These are phyloP conservation scores for Fusarium nodosum DNA, from an alignment of 2,329 filamentous ascomycete species.

Conservation along the genomic window DNA sequence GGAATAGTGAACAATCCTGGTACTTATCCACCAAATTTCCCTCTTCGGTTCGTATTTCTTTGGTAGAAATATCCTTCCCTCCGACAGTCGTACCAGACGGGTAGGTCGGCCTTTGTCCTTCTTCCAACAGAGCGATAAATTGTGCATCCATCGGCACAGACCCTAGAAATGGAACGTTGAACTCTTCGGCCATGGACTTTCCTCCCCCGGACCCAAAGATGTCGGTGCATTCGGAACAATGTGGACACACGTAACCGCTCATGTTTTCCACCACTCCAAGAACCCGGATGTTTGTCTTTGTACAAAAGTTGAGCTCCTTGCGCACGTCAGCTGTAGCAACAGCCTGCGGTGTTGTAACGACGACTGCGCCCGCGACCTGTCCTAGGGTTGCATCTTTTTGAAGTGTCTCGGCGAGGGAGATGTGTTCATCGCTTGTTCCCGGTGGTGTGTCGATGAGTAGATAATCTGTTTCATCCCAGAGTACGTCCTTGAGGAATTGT, in stretches of 20 bases:
- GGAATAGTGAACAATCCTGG: conserved; percentile 75
- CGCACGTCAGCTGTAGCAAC: conserved; percentile 93
- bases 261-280: conserved; percentile 98
- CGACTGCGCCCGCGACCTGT: conserved; percentile 86
- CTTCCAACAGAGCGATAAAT: conserved; percentile 89
- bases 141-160: conserved; percentile 92
- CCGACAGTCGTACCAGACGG: conserved; percentile 75
- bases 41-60: not conserved
- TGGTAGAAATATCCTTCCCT: conserved; percentile 65
- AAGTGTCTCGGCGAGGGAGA: conserved; percentile 90
- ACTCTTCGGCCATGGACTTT: conserved; percentile 88
- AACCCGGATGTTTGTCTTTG: conserved; percentile 82
- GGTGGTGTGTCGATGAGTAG: conserved; percentile 96
- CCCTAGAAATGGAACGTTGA: conserved; percentile 85
- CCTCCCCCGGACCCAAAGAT: conserved; percentile 94
- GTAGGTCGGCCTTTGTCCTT: conserved; percentile 73
- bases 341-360: conserved; percentile 96
- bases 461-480: conserved; percentile 91
- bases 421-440: conserved; percentile 96
- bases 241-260: conserved; percentile 88
- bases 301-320: conserved; percentile 94
- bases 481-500: conserved; percentile 92
- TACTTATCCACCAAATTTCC: conserved; percentile 78
- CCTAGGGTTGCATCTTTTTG: conserved; percentile 72
- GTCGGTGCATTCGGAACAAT: conserved; percentile 88